Conservation (phyloP, 495 filamentous ascomycete species). For the Jackrogersella multiformis region DNA sequence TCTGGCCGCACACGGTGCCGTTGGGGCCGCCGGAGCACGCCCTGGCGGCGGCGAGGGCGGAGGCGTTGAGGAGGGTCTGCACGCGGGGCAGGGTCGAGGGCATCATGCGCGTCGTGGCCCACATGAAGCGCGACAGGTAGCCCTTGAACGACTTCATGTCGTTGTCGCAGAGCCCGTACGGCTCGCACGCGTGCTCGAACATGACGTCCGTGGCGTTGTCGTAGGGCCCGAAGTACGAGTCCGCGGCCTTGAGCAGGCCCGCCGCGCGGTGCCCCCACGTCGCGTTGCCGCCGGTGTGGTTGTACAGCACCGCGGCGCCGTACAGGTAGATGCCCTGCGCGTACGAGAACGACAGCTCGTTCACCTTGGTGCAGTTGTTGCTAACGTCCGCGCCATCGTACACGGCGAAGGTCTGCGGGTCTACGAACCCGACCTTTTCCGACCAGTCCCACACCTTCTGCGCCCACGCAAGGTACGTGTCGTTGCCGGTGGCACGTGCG, state of each 20-base stretch:
- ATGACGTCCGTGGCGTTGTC: conserved; percentile 64
- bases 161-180: conserved; percentile 66
- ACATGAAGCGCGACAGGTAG: conserved; percentile 79
- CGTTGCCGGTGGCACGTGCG: conserved; percentile 70
- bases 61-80: conserved; percentile 60
- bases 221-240: conserved; percentile 46
- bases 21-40: conserved; percentile 68
- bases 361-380: conserved; percentile 57
- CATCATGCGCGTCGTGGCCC: conserved; percentile 67
- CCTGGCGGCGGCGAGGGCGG: conserved; percentile 70
- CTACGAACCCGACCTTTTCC: conserved; percentile 59
- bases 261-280: conserved; percentile 63
- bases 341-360: conserved; percentile 67
- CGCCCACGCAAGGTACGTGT: conserved; percentile 73
- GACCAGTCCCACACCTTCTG: conserved; percentile 77
- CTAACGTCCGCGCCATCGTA: conserved; percentile 63
- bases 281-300: conserved; percentile 63
- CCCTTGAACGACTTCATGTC: conserved; percentile 85
- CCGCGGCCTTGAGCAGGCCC: conserved; percentile 56
- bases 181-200: conserved; percentile 79
- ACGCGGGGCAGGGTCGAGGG: conserved; percentile 65
- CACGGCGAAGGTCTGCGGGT: conserved; percentile 57
- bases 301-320: conserved; percentile 72
- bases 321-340: conserved; percentile 71
- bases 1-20: conserved; percentile 71